These are phyloP conservation scores for Plasmodium coatneyi DNA, from an alignment of 169 alveolate species.

Conservation along the genomic window DNA sequence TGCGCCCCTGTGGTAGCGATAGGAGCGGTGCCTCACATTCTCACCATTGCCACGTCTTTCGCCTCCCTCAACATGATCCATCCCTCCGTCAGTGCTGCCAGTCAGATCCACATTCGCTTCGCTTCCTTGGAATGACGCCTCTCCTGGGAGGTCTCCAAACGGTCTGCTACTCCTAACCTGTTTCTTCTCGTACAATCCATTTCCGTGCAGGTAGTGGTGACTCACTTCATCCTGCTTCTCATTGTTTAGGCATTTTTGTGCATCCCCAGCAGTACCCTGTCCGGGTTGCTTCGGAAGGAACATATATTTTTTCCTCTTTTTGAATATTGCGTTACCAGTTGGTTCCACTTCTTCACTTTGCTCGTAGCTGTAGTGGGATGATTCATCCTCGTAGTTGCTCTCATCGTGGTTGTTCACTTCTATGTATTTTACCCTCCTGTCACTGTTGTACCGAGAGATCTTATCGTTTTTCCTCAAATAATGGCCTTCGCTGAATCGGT, in stretches of 20 bases:
- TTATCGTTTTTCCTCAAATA: slow-evolving; percentile 4
- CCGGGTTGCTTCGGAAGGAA: neutral
- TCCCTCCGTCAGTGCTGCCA: neutral
- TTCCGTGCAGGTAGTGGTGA: neutral
- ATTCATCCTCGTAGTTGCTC: neutral
- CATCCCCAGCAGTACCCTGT: neutral
- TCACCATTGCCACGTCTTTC: neutral
- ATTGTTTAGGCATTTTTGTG: neutral
- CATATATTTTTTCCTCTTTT: neutral
- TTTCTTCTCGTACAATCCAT: neutral
- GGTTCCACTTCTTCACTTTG: neutral
- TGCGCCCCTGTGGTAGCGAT: neutral
- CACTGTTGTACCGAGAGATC: slow-evolving; percentile 31
- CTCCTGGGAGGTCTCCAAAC: neutral
- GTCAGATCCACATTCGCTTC: neutral
- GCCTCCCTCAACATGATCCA: neutral
- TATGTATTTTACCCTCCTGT: slow-evolving; percentile 7
- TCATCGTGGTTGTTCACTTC: neutral
- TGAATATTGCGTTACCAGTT: neutral
- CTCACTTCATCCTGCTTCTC: neutral
- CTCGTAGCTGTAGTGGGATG: neutral
- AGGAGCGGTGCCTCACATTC: neutral
- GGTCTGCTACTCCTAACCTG: neutral
- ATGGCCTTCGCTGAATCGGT: slow-evolving; percentile 53
- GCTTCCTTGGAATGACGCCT: neutral